Percentiles rank a stretch among this genome's conserved stretches.
Conservation (phyloP, 768 basidiomycete genomes). For the Gloeopeniophorella convolvens region DNA sequence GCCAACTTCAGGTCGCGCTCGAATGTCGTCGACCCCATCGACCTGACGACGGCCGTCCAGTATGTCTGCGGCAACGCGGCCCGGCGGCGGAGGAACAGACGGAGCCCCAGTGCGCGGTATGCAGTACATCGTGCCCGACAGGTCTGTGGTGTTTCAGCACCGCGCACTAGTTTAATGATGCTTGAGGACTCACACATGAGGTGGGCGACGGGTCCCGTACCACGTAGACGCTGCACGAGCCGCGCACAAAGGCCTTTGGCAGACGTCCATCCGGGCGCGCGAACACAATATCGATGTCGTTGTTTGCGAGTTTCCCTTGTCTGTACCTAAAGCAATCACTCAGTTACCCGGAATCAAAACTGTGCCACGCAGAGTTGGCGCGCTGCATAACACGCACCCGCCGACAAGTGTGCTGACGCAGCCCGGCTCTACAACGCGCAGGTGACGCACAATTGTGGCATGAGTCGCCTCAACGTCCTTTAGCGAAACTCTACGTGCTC, state of each 20-base stretch:
- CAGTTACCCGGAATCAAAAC: too few species aligned
- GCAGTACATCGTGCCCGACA: constrained; percentile 52
- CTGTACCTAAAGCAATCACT: too few species aligned
- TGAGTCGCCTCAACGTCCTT: constrained; percentile 74
- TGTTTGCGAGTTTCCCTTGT: constrained; percentile 70
- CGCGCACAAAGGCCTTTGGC: too few species aligned
- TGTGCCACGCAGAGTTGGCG: background rate
- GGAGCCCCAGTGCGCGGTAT: too few species aligned
- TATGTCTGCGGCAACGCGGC: constrained; percentile 50
- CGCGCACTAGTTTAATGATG: background rate
- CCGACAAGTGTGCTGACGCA: constrained; percentile 73
- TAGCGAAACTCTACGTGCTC: constrained; percentile 53
- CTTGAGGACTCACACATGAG: constrained; percentile 57
- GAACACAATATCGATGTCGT: constrained; percentile 87
- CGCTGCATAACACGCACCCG: constrained; percentile 39
- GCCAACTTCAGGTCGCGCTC: too few species aligned
- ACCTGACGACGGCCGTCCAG: too few species aligned
- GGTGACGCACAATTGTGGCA: constrained; percentile 53
- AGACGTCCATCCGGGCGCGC: constrained; percentile 53
- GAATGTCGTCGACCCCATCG: too few species aligned
- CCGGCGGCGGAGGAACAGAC: constrained; percentile 66
- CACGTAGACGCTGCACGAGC: constrained; percentile 52
- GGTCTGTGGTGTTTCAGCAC: constrained; percentile 33
- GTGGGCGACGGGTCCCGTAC: constrained; percentile 67
- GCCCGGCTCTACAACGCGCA: constrained; percentile 54